Base-by-base conservation (phyloP, 495 filamentous ascomycete species). In the Corynascus novoguineensis region DNA sequence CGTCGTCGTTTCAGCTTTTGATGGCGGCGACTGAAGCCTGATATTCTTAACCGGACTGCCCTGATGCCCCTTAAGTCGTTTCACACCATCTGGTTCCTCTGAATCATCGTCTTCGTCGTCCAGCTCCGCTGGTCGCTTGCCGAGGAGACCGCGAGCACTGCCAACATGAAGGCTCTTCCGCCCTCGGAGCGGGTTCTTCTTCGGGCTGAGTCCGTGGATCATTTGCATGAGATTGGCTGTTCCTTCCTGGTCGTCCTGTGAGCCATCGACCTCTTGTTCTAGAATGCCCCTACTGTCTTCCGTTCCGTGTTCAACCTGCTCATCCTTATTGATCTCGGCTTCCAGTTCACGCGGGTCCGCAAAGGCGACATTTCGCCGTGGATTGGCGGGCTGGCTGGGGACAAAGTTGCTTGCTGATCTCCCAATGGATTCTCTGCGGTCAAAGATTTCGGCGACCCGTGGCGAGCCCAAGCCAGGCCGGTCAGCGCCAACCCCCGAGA, bases 111-210 rank as follows among this genome's bases (percentile, higher is more conserved):
- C 87, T 5, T 90, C 82, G 17, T 80, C 74, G 19, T 51, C 87
- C 44, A 89, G 78, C 64, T 92, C 88, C 7, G 73, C 72, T 5
- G 87, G 87, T 21, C 88, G 77, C 62, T 90, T 92, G 8, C 88
- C 88, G 7, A 92, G 75, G 32, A 92, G 68, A 4, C 87, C 88
- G 44, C 78, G 84, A 11, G 86, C 87, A 62, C 86, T 86, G 38
- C 87, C 87, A 17, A 88, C 82, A 63, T 86, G 83, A 27, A 92
- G 72, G 64, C 88, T 92, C 69, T 92, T 92, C 21, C 87, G 84
- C 21, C 80, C 81, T 24, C 80, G 81, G 1, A 88, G 51, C 25
- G 75, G 77, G 53, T 78, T 82, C 68, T 90, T 89, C 74, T 89
- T 90, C 2, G 88, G 88, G 14, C 83, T 89, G 42, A 92, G 75